Evolutionary conservation across 495 filamentous ascomycete species (phyloP), one percentile per base, ranked within the genome.

Genomic region (Podospora bellae-mahoneyi): DNA sequence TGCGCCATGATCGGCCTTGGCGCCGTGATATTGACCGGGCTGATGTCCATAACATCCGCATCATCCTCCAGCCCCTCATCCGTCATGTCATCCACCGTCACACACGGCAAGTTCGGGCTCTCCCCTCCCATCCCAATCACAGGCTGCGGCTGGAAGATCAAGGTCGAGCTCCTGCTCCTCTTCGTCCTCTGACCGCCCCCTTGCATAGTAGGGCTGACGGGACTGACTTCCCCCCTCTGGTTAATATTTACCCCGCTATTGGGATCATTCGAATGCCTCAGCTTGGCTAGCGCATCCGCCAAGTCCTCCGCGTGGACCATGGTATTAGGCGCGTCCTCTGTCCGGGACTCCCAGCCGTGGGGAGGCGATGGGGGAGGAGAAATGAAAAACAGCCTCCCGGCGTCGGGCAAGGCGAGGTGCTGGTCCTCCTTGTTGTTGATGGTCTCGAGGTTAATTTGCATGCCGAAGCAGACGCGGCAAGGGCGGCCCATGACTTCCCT

Each of bases 381-480:
- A 81, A 99, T 97, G 82, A 99, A 98, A 85, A 97, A 97, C 48
- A 97, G 85, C 81, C 97, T 97, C 71, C 91, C 88, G 57, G 88
- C 82, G 69, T 96, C 91, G 16, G 95, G 95, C 1, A 93, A 88
- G 53, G 90, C 84, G 5, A 99, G 86, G 68, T 94, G 90, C 65
- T 86, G 86, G 68, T 90, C 80, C 62, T 48, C 78, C 62, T 64
- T 78, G 73, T 55, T 70, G 60, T 64, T 78, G 73, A 39, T 70
- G 60, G 67, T 30, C 63, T 66, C 65, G 44, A 66, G 48, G 27
- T 88, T 89, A 3, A 91, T 96, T 34, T 83, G 84, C 74, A 91
- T 84, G 73, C 96, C 96, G 75, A 97, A 99, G 85, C 95, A 98
- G 74, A 97, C 88, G 61, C 89, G 86, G 54, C 91, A 85, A 20